A percentile compares a stretch with the other conserved stretches of the same genome.
phyloP scores from a whole-genome alignment of 2,329 filamentous ascomycete species.

The Apiospora arundinis region DNA sequence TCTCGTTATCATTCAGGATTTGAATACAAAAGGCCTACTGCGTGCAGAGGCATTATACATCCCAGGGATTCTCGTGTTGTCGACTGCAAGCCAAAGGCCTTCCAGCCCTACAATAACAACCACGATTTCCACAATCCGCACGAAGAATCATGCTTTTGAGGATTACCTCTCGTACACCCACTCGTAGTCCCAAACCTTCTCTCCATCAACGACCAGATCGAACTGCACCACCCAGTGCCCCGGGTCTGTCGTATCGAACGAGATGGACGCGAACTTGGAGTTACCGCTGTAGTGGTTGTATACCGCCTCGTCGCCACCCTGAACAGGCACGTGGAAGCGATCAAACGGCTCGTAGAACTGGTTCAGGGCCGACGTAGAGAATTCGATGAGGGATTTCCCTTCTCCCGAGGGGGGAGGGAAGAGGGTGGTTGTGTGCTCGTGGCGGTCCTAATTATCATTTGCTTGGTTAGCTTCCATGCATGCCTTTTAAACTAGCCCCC shows the following conservation, averaged over 20 bases:
- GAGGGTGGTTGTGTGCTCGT: constrained; percentile 70
- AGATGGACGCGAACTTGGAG: constrained; percentile 67
- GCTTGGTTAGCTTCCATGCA: not conserved
- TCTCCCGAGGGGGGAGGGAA: constrained; percentile 43
- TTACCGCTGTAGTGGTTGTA: constrained; percentile 58
- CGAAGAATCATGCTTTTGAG: not conserved
- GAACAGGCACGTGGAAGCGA: constrained; percentile 65
- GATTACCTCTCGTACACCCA: not conserved
- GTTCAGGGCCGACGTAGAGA: constrained; percentile 68
- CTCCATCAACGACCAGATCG: constrained; percentile 2
- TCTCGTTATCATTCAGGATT: too few species aligned
- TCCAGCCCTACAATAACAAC: not conserved
- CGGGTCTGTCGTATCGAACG: constrained; percentile 51
- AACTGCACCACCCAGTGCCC: not conserved
- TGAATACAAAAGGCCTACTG: too few species aligned
- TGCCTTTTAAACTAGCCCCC: too few species aligned
- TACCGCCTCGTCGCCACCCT: constrained; percentile 59
- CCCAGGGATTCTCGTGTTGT: too few species aligned
- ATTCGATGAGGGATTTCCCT: constrained; percentile 63
- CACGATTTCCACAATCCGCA: not conserved
- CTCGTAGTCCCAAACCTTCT: constrained; percentile 20
- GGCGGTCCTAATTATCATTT: constrained; percentile 49
- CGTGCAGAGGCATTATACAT: too few species aligned
- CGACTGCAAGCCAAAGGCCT: too few species aligned
- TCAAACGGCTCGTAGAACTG: constrained; percentile 72